These are phyloP conservation scores for Apiospora saccharicola DNA, from an alignment of 2,329 filamentous ascomycete species.

Conservation along the genomic window DNA sequence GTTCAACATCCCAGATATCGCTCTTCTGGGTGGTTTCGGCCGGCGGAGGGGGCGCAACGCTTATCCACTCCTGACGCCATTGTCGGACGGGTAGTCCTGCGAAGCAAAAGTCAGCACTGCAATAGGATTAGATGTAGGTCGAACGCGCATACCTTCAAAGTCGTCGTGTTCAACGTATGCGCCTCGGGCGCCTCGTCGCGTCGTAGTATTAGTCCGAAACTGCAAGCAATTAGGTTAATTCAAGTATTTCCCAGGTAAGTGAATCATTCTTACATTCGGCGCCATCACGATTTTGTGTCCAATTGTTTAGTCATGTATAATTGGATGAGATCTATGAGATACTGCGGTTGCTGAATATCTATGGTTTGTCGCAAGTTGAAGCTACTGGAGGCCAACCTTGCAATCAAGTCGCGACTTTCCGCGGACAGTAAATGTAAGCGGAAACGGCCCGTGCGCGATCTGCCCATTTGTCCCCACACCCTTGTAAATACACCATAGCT, in stretches of 20 bases:
- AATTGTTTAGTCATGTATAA: constrained; percentile 12
- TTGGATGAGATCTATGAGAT: neutral
- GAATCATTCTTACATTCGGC: constrained; percentile 9
- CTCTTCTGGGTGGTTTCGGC: constrained; percentile 69
- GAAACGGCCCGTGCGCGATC: neutral
- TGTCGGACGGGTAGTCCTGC: constrained; percentile 86
- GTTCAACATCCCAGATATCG: constrained; percentile 77
- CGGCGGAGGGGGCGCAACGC: constrained; percentile 69
- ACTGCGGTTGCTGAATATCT: neutral
- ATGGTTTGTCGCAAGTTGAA: constrained; percentile 13
- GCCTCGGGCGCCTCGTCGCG: constrained; percentile 63
- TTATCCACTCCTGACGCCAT: constrained; percentile 80
- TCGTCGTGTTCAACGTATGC: constrained; percentile 68
- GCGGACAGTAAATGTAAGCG: constrained; percentile 5
- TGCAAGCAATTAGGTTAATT: constrained; percentile 24
- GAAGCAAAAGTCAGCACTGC: neutral
- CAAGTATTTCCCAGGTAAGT: neutral
- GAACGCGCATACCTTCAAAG: constrained; percentile 58
- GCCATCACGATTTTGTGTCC: constrained; percentile 7
- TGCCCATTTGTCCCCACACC: neutral
- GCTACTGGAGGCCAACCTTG: constrained; percentile 4
- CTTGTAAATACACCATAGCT: neutral
- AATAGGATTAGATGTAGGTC: constrained; percentile 15
- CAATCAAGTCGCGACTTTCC: constrained; percentile 22
- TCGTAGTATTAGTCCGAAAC: constrained; percentile 50